Conservation (phyloP, 176 grass and related monocot species). For the Poa annua region DNA sequence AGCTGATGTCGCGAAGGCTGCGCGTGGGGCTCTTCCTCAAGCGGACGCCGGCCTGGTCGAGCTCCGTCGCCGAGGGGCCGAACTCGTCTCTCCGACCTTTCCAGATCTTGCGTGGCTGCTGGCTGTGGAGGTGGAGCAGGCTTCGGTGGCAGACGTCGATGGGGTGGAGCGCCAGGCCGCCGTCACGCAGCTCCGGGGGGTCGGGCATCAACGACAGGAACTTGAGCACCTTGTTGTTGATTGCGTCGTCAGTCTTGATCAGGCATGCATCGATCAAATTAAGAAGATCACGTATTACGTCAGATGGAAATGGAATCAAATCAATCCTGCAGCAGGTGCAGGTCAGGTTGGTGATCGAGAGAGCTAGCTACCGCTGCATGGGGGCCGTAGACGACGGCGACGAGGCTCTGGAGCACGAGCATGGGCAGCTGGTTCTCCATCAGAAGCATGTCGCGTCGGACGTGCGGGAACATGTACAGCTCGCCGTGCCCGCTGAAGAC, state of each 20-base stretch:
- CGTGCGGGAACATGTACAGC: constrained; percentile 65
- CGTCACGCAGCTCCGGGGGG: not conserved
- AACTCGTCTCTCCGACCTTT: not conserved
- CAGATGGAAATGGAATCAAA: not conserved
- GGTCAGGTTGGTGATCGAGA: not conserved
- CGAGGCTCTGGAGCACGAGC: constrained; percentile 57
- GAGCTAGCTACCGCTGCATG: not conserved
- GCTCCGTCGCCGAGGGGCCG: not conserved
- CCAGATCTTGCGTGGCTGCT: not conserved
- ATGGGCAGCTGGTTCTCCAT: constrained; percentile 86
- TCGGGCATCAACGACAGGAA: not conserved
- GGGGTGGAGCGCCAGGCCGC: constrained; percentile 51
- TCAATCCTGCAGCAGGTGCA: not conserved
- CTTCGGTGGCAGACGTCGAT: constrained; percentile 65
- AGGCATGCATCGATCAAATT: too few relatives aligned
- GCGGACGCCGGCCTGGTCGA: not conserved
- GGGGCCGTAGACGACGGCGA: constrained; percentile 50
- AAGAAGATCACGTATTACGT: not conserved
- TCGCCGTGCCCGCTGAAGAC: constrained; percentile 70
- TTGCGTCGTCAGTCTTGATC: not conserved
- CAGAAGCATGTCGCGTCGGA: constrained; percentile 76
- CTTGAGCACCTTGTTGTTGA: constrained; percentile 11
- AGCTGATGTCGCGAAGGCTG: not conserved
- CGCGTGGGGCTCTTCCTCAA: not conserved
- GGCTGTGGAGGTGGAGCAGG: constrained; percentile 31